Conservation (phyloP, 2,329 filamentous ascomycete genomes). For the Chaetomiaceae sp. region DNA sequence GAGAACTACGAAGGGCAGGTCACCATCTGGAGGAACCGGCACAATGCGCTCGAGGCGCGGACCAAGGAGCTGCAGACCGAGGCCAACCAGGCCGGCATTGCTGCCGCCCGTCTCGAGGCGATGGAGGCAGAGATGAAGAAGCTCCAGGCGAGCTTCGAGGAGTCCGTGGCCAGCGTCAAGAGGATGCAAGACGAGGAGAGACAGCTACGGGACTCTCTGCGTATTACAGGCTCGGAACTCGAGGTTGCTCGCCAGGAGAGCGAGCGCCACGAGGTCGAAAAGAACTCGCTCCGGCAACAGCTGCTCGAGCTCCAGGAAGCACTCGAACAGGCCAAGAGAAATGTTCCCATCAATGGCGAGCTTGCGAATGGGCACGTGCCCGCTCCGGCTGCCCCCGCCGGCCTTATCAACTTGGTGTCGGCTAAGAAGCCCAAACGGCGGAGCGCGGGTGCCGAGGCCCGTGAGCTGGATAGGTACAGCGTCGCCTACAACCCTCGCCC, state of each 20-base stretch:
- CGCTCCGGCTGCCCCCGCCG: slow-evolving; percentile 56
- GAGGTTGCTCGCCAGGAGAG: slow-evolving; percentile 73
- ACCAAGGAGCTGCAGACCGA: slow-evolving; percentile 94
- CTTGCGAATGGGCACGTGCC: slow-evolving; percentile 57
- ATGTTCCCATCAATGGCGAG: slow-evolving; percentile 67
- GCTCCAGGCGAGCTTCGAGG: slow-evolving; percentile 81
- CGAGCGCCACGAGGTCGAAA: slow-evolving; percentile 77
- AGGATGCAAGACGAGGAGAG: slow-evolving; percentile 92
- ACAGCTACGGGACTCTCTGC: slow-evolving; percentile 75
- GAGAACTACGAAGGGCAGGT: slow-evolving; percentile 95
- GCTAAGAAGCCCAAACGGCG: slow-evolving; percentile 96
- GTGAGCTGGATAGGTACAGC: slow-evolving; percentile 85
- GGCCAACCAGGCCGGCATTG: slow-evolving; percentile 96
- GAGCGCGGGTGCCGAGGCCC: slow-evolving; percentile 81
- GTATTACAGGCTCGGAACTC: slow-evolving; percentile 73
- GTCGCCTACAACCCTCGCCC: slow-evolving; percentile 89
- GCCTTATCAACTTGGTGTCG: slow-evolving; percentile 92
- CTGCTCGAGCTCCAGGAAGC: slow-evolving; percentile 88
- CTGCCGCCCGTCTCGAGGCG: slow-evolving; percentile 79
- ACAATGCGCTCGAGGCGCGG: slow-evolving; percentile 82
- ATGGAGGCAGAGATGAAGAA: slow-evolving; percentile 97
- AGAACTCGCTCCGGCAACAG: slow-evolving; percentile 78
- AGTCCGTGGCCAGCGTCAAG: slow-evolving; percentile 86
- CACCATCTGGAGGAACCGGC: slow-evolving; percentile 90
- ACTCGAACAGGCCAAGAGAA: slow-evolving; percentile 78